Conservation (phyloP, 495 filamentous ascomycete genomes). For the Neurospora tetrasperma region DNA sequence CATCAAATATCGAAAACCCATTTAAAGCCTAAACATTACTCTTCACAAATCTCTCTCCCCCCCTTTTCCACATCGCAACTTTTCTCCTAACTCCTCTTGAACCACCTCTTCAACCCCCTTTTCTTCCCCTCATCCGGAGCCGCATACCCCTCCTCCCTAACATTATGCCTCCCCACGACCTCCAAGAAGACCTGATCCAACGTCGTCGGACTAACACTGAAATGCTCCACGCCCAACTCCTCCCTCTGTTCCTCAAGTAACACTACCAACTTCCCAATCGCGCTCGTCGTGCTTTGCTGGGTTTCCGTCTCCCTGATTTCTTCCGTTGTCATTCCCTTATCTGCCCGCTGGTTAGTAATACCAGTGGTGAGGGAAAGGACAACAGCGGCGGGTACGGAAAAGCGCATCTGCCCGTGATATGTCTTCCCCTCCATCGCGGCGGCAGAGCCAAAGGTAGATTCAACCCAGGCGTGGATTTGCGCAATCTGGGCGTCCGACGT, state of each 20-base stretch:
- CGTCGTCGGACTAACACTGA: constrained; percentile 69
- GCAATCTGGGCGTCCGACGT: constrained; percentile 57
- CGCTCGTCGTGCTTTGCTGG: constrained; percentile 4
- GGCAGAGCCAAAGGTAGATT: constrained; percentile 31
- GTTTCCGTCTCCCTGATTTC: constrained; percentile 14
- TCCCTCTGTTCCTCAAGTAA: constrained; percentile 58
- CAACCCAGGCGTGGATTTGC: constrained; percentile 51
- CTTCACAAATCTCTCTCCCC: neutral
- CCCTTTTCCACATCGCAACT: neutral
- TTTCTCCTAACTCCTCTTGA: no score
- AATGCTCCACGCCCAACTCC: constrained; percentile 62
- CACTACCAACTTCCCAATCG: constrained; percentile 56
- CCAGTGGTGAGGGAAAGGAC: constrained; percentile 2
- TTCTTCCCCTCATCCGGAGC: constrained; percentile 24
- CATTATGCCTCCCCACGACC: constrained; percentile 66
- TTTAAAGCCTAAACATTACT: neutral
- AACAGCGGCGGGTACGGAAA: constrained; percentile 49
- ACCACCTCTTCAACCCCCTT: constrained; percentile 8
- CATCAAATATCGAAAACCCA: neutral
- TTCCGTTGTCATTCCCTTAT: constrained; percentile 10
- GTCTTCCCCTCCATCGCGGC: constrained; percentile 16
- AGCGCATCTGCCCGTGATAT: constrained; percentile 75
- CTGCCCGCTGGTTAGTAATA: constrained; percentile 1
- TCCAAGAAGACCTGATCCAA: constrained; percentile 81
- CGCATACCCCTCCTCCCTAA: constrained; percentile 62